Evolutionary conservation across 2,329 filamentous ascomycete genomes (phyloP).

Genomic region (Dothidotthia symphoricarpi): DNA sequence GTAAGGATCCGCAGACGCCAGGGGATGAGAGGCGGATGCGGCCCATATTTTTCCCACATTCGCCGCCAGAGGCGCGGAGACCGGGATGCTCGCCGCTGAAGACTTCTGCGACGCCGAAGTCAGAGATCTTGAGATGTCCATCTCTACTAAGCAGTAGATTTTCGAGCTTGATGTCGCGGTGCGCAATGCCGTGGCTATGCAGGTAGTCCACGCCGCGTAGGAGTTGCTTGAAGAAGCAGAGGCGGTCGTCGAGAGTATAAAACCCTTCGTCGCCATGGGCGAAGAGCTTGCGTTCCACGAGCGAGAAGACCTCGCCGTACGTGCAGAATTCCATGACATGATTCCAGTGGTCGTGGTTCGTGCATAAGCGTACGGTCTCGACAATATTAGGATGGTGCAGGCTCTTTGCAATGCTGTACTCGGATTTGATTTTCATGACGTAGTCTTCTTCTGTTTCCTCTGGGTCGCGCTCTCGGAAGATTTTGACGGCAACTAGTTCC

Average conservation of each 20-base stretch:
- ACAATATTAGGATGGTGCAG: slow-evolving; percentile 85
- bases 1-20: slow-evolving; percentile 79
- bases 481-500: slow-evolving; percentile 80
- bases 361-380: slow-evolving; percentile 72
- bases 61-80: slow-evolving; percentile 67
- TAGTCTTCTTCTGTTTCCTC: slow-evolving; percentile 73
- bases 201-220: slow-evolving; percentile 79
- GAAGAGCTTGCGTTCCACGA: slow-evolving; percentile 61
- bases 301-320: slow-evolving; percentile 73
- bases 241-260: slow-evolving; percentile 65
- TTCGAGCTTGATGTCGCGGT: slow-evolving; percentile 88
- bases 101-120: slow-evolving; percentile 87
- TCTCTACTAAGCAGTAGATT: slow-evolving; percentile 77
- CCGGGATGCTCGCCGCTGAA: slow-evolving; percentile 81
- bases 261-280: slow-evolving; percentile 53
- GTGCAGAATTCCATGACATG: slow-evolving; percentile 93
- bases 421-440: slow-evolving; percentile 85
- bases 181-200: slow-evolving; percentile 80
- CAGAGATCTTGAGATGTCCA: slow-evolving; percentile 84
- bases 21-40: slow-evolving; percentile 70
- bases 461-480: slow-evolving; percentile 72
- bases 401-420: slow-evolving; percentile 84
- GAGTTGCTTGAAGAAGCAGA: slow-evolving; percentile 88
- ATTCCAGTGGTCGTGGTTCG: slow-evolving; percentile 73
- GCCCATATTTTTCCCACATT: slow-evolving; percentile 71